Conservation (phyloP, 164 flowering plant genomes). For the Annona cherimola region DNA sequence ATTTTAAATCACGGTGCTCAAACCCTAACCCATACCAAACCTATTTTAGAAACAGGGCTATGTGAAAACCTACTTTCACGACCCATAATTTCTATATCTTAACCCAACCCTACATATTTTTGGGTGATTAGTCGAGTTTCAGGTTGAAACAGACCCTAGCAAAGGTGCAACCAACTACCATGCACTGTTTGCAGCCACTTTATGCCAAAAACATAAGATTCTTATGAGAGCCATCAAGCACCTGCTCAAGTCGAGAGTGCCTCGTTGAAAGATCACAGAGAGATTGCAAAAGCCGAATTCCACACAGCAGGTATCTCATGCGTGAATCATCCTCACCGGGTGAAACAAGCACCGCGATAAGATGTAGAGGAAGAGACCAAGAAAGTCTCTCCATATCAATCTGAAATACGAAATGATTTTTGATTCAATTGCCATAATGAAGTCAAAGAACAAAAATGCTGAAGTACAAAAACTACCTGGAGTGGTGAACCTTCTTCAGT, state of each 20-base stretch:
- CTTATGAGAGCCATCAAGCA: constrained; percentile 13
- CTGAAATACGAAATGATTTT: constrained; percentile 38
- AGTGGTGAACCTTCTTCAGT: constrained; percentile 44
- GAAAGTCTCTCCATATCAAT: constrained; percentile 74
- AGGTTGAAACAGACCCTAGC: too few species aligned
- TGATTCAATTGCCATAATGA: neutral
- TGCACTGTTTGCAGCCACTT: neutral
- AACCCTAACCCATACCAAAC: too few species aligned
- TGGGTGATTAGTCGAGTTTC: too few species aligned
- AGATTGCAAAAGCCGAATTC: constrained; percentile 68
- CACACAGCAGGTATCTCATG: constrained; percentile 59
- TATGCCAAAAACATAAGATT: neutral
- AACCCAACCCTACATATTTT: too few species aligned
- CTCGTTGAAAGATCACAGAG: constrained; percentile 69
- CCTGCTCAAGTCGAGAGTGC: constrained; percentile 83
- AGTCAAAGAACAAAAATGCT: neutral
- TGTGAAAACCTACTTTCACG: too few species aligned
- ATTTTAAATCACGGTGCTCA: too few species aligned
- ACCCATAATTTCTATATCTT: too few species aligned
- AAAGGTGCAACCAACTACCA: neutral
- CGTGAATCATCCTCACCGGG: constrained; percentile 46
- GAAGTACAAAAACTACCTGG: constrained; percentile 41
- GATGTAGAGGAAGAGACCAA: constrained; percentile 73
- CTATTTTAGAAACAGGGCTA: too few species aligned
- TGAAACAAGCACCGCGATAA: constrained; percentile 61